These are phyloP conservation scores for Biscutella auriculata DNA, from an alignment of 441 rosid genomes.

Conservation along the genomic window DNA sequence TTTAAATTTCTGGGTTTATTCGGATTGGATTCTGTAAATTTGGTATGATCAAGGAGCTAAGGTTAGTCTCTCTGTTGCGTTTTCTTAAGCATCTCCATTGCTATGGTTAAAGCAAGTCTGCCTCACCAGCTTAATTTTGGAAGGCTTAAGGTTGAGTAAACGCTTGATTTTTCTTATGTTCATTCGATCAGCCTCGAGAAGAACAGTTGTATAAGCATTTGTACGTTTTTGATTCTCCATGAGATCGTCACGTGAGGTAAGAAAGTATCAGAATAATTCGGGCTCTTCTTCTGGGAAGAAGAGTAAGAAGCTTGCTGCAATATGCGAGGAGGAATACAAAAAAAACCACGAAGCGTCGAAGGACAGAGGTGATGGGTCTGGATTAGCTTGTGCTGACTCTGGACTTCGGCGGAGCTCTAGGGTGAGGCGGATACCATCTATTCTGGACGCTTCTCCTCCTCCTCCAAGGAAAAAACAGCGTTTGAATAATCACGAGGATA, in stretches of 20 bases:
- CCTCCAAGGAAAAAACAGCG: conserved; percentile 53
- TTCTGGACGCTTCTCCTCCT: conserved; percentile 76
- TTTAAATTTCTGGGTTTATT: neutral
- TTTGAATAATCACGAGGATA: conserved; percentile 22
- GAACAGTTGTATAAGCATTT: neutral
- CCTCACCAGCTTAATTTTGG: neutral
- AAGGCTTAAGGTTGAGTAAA: neutral
- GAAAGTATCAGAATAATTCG: conserved; percentile 20
- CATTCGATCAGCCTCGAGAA: neutral
- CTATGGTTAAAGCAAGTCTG: neutral
- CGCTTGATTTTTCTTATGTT: neutral
- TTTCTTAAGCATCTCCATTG: neutral
- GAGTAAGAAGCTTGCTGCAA: conserved; percentile 89
- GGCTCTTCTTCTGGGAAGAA: conserved; percentile 58
- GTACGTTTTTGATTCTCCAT: conserved; percentile 31
- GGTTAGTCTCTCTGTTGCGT: conserved; percentile 9
- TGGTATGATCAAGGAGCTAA: conserved; percentile 5
- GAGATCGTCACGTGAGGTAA: conserved; percentile 42
- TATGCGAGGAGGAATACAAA: conserved; percentile 63
- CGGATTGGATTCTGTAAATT: neutral
- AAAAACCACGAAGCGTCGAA: conserved; percentile 47
- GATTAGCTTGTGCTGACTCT: conserved; percentile 20
- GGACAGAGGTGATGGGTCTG: conserved; percentile 19
- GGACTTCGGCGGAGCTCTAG: conserved; percentile 78
- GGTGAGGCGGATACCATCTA: conserved; percentile 49